Evolutionary conservation across 495 filamentous ascomycete genomes (phyloP).

Genomic region (Penicillium mononematosum): DNA sequence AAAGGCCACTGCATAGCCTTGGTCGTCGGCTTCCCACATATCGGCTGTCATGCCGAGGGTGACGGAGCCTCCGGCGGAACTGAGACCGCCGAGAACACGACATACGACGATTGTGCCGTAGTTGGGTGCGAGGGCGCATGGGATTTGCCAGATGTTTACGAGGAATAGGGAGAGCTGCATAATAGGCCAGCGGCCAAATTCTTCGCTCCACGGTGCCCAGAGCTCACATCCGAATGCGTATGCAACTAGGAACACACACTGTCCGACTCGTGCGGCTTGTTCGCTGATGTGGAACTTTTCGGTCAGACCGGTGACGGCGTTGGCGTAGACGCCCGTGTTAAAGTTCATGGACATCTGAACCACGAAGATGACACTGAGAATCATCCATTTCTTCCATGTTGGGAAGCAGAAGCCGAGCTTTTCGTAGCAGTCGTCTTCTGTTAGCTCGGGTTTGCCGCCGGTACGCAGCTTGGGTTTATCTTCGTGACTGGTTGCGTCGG

Average conservation of each 20-base stretch:
- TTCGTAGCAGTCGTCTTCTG: slow-evolving; percentile 60
- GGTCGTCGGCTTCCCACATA: slow-evolving; percentile 70
- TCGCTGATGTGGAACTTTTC: slow-evolving; percentile 61
- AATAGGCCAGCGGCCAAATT: slow-evolving; percentile 72
- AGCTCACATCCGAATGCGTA: slow-evolving; percentile 82
- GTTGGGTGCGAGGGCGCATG: slow-evolving; percentile 68
- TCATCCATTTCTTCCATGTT: slow-evolving; percentile 70
- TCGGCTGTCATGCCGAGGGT: slow-evolving; percentile 83
- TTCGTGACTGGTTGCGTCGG: slow-evolving; percentile 12
- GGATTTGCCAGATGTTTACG: slow-evolving; percentile 74
- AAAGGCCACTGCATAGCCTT: slow-evolving; percentile 65
- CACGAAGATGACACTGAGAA: slow-evolving; percentile 69
- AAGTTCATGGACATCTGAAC: slow-evolving; percentile 87
- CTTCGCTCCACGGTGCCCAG: slow-evolving; percentile 81
- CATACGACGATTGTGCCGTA: slow-evolving; percentile 64
- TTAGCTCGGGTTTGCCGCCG: slow-evolving; percentile 55
- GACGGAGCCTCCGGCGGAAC: slow-evolving; percentile 74
- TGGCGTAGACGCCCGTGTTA: slow-evolving; percentile 72
- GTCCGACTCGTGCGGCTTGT: slow-evolving; percentile 64
- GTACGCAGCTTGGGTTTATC: slow-evolving; percentile 17
- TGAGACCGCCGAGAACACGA: slow-evolving; percentile 66
- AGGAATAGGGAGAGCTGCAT: slow-evolving; percentile 67
- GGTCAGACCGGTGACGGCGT: slow-evolving; percentile 59
- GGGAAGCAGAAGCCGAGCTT: slow-evolving; percentile 65
- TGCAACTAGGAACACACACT: slow-evolving; percentile 67